Percentiles rank a stretch among this genome's conserved stretches.
Conservation (phyloP, 768 basidiomycete species). For the Collybia sp. region DNA sequence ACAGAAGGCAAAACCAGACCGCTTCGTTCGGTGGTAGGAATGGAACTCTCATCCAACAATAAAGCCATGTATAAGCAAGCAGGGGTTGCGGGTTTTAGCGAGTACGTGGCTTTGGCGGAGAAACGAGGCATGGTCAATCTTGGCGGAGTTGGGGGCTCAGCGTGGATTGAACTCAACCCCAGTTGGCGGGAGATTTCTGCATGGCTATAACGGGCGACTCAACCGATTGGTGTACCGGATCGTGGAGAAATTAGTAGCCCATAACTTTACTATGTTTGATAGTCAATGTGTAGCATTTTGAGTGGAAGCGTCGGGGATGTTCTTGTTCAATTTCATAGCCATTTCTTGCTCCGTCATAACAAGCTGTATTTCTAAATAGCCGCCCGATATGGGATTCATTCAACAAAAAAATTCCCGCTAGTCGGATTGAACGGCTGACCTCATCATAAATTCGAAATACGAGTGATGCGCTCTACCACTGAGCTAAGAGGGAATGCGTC, state of each 20-base stretch:
- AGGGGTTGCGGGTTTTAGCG: slow-evolving; percentile 4
- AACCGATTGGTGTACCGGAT: neutral
- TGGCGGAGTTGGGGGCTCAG: slow-evolving; percentile 5
- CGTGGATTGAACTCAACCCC: slow-evolving; percentile 3
- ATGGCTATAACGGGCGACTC: neutral
- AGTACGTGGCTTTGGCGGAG: slow-evolving; percentile 7
- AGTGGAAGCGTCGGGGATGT: too few species aligned
- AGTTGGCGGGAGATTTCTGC: neutral
- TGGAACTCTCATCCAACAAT: neutral
- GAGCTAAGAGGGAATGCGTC: neutral
- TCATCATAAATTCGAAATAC: too few species aligned
- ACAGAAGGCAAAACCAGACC: neutral
- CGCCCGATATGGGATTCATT: too few species aligned
- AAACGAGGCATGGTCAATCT: slow-evolving; percentile 5
- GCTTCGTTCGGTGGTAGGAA: slow-evolving; percentile 2
- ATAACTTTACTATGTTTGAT: neutral
- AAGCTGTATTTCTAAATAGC: too few species aligned
- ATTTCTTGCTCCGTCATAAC: too few species aligned
- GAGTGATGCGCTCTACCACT: neutral
- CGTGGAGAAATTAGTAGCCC: neutral
- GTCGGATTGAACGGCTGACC: too few species aligned
- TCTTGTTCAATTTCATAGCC: too few species aligned
- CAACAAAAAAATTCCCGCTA: too few species aligned
- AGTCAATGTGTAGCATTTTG: too few species aligned
- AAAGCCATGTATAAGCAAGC: slow-evolving; percentile 2